Conservation (phyloP, 352 stramenopile genomes). For the Globisporangium acanthophoron region DNA sequence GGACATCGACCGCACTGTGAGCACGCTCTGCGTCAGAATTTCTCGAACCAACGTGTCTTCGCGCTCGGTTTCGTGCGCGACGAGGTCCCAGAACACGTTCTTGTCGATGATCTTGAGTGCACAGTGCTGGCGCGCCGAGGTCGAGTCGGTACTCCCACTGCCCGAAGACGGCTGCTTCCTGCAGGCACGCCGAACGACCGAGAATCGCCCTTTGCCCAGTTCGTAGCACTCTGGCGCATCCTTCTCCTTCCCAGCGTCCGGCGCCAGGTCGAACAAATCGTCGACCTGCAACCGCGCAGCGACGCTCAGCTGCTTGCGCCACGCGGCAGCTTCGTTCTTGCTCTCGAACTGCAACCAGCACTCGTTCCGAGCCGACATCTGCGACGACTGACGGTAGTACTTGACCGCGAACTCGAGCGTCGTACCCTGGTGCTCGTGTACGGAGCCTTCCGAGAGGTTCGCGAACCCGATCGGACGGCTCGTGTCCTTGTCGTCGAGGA, state of each 20-base stretch:
- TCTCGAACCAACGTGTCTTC: conserved; percentile 82
- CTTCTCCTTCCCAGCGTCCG: conserved; percentile 27
- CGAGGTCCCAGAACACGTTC: conserved; percentile 81
- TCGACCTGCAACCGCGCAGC: conserved; percentile 50
- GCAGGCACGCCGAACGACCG: conserved; percentile 55
- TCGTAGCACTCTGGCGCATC: conserved; percentile 43
- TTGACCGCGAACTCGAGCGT: conserved; percentile 48
- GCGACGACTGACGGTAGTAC: conserved; percentile 48
- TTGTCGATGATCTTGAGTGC: conserved; percentile 95
- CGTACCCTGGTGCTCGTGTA: conserved; percentile 48
- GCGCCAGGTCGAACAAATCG: conserved; percentile 60
- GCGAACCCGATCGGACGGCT: conserved; percentile 66
- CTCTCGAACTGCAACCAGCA: conserved; percentile 61
- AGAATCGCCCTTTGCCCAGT: conserved; percentile 79
- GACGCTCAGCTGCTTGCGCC: conserved; percentile 29
- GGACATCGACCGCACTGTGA: conserved; percentile 57
- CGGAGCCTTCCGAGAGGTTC: conserved; percentile 65
- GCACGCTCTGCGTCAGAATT: conserved; percentile 72
- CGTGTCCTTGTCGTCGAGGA: conserved; percentile 51
- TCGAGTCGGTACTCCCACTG: background rate
- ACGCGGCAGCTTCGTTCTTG: conserved; percentile 30
- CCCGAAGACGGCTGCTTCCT: conserved; percentile 15
- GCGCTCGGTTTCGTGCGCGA: conserved; percentile 83
- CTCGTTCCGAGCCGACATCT: conserved; percentile 42
- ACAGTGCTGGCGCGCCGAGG: conserved; percentile 25